phyloP scores from a whole-genome alignment of 768 basidiomycete species.

The Rickenella mellea region DNA sequence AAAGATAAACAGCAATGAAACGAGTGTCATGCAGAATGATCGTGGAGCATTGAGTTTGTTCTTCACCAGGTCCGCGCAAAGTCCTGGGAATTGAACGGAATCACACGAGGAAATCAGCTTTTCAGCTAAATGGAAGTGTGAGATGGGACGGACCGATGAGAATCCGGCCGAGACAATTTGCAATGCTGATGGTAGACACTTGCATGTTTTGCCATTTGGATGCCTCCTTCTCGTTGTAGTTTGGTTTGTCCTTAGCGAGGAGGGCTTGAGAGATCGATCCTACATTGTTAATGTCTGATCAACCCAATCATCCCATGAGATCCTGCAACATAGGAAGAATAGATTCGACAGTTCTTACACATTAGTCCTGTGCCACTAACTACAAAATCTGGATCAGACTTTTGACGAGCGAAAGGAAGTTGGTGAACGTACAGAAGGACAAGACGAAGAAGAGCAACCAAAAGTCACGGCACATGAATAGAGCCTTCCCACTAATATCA shows the following conservation, averaged over 20 bases:
- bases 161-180: conserved; percentile 74
- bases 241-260: conserved; percentile 46
- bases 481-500: conserved; percentile 43
- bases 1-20: conserved; percentile 57
- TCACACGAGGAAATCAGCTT: neutral
- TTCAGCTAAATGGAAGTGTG: neutral
- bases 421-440: conserved; percentile 40
- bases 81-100: conserved; percentile 35
- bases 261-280: conserved; percentile 67
- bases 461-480: conserved; percentile 50
- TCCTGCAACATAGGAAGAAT: too few relatives aligned
- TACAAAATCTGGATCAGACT: conserved; percentile 16
- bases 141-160: conserved; percentile 44
- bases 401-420: too few relatives aligned
- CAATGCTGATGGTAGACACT: conserved; percentile 73
- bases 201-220: conserved; percentile 75
- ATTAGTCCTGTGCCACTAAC: conserved; percentile 71
- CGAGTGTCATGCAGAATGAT: conserved; percentile 59
- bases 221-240: conserved; percentile 60
- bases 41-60: conserved; percentile 50
- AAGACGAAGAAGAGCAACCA: conserved; percentile 51
- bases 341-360: conserved; percentile 39
- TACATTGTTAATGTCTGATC: conserved; percentile 76
- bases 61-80: conserved; percentile 60
- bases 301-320: too few relatives aligned